phyloP scores from a whole-genome alignment of 345 rosid genomes.

The Stellera chamaejasme region DNA sequence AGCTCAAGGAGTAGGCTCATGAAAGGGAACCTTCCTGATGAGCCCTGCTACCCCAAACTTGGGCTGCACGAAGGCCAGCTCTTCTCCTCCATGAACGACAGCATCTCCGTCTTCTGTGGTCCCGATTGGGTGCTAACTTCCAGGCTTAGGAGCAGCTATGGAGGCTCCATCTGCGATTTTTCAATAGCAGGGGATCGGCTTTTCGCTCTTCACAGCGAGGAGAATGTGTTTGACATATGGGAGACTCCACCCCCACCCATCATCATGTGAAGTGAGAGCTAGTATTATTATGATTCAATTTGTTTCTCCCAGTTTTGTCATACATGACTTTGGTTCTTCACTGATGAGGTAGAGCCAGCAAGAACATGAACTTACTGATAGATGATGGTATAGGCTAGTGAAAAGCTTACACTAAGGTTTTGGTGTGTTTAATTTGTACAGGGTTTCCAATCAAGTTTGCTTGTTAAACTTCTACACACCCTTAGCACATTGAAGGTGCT shows the following conservation, averaged over 20 bases:
- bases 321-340: not conserved
- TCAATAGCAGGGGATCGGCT: slow-evolving; percentile 86
- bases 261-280: slow-evolving; percentile 31
- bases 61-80: slow-evolving; percentile 79
- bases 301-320: slow-evolving; percentile 2
- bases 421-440: no score
- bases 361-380: slow-evolving; percentile 9
- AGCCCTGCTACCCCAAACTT: slow-evolving; percentile 86
- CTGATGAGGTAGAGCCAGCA: slow-evolving; percentile 7
- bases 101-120: slow-evolving; percentile 80
- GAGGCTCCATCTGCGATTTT: slow-evolving; percentile 88
- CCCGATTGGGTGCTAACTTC: slow-evolving; percentile 87
- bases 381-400: slow-evolving; percentile 6
- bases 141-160: slow-evolving; percentile 59
- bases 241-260: slow-evolving; percentile 75
- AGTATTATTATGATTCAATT: slow-evolving; percentile 10
- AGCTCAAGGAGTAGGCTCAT: slow-evolving; percentile 79
- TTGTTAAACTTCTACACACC: no score
- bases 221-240: slow-evolving; percentile 92
- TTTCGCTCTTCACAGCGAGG: slow-evolving; percentile 88
- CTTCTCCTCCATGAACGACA: slow-evolving; percentile 93
- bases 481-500: no score
- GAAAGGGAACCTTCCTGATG: slow-evolving; percentile 86
- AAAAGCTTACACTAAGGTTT: not conserved
- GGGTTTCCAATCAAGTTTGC: no score